Evolutionary conservation across 495 filamentous ascomycete genomes (phyloP).

Genomic region (Annulohypoxylon bovei): DNA sequence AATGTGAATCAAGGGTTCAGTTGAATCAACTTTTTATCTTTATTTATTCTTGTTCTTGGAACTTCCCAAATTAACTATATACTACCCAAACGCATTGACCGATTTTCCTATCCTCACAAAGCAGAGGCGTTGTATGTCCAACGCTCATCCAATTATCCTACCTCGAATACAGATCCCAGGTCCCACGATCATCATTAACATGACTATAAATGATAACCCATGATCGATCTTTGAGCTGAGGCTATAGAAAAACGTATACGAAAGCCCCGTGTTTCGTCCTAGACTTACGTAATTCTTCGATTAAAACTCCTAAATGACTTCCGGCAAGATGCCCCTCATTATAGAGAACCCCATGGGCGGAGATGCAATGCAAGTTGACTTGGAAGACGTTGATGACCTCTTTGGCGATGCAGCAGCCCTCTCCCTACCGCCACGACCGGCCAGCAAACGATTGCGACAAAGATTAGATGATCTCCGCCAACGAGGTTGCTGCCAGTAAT

Average conservation of each 20-base stretch:
- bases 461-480: conserved; percentile 81
- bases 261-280: not conserved
- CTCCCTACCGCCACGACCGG: conserved; percentile 59
- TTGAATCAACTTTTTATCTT: not conserved
- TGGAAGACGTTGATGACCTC: conserved; percentile 77
- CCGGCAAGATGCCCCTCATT: conserved; percentile 52
- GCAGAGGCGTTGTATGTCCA: not conserved
- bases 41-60: no score
- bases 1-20: not conserved
- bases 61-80: not conserved
- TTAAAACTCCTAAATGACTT: conserved; percentile 30
- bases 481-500: conserved; percentile 85
- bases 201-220: not conserved
- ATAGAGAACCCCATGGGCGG: conserved; percentile 46
- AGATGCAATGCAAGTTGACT: conserved; percentile 70
- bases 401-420: conserved; percentile 76
- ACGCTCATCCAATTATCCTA: not conserved
- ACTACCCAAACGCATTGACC: not conserved
- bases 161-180: no score
- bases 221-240: not conserved
- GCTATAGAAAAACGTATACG: not conserved
- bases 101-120: not conserved
- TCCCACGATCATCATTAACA: not conserved
- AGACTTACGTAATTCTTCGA: not conserved
- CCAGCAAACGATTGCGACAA: conserved; percentile 73